Evolutionary conservation across 2,329 filamentous ascomycete species (phyloP).

Genomic region (Macrophomina pseudophaseolina): DNA sequence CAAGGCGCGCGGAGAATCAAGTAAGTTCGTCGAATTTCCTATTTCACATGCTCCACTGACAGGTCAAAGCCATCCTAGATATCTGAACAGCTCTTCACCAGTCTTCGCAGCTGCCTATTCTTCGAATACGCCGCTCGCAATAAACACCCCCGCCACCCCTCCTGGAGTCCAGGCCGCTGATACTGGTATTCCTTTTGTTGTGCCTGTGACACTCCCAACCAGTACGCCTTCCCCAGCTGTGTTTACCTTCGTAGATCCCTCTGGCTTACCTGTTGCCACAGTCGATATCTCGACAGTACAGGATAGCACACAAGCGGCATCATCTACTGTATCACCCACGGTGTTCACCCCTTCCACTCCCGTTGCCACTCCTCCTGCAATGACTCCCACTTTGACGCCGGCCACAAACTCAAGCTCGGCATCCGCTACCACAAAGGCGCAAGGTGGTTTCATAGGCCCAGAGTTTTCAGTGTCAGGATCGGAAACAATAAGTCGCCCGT

Average conservation of each 20-base stretch:
- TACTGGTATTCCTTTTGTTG: slow-evolving; percentile 39
- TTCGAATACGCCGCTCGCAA: slow-evolving; percentile 22
- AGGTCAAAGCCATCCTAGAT: slow-evolving; percentile 35
- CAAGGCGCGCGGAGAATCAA: slow-evolving; percentile 35
- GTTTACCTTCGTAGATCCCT: slow-evolving; percentile 40
- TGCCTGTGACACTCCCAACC: slow-evolving; percentile 39
- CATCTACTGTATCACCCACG: background rate
- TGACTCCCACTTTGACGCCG: background rate
- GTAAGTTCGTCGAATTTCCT: slow-evolving; percentile 32
- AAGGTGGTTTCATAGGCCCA: slow-evolving; percentile 12
- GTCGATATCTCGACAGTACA: slow-evolving; percentile 36
- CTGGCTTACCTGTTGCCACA: slow-evolving; percentile 40
- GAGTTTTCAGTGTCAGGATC: slow-evolving; percentile 12
- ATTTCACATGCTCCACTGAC: background rate
- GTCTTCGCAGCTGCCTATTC: background rate
- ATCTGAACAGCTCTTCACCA: slow-evolving; percentile 34
- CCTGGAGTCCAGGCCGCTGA: slow-evolving; percentile 36
- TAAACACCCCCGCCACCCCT: slow-evolving; percentile 1
- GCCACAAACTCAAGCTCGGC: background rate
- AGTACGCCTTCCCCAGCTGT: slow-evolving; percentile 36
- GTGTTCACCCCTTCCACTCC: background rate
- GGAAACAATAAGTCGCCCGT: background rate
- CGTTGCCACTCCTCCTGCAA: background rate
- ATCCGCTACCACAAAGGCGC: background rate
- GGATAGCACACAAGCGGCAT: slow-evolving; percentile 31